Percentiles rank a stretch among this genome's conserved stretches.
Evolutionary conservation across 345 rosid species (phyloP).

Genomic region (Sonneratia alba): DNA sequence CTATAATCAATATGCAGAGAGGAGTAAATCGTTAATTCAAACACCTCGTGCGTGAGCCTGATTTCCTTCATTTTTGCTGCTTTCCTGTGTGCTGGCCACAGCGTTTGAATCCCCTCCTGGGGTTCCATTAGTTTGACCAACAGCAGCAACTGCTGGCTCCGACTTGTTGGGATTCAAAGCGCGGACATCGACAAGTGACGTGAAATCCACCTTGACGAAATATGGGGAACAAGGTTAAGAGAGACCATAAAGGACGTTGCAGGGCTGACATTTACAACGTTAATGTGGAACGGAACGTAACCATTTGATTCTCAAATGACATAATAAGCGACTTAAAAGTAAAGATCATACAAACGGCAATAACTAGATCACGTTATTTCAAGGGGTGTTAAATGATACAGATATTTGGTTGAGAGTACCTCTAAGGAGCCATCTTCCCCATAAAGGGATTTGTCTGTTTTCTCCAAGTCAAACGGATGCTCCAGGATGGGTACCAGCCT

Average conservation of each 20-base stretch:
- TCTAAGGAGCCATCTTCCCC: conserved; percentile 71
- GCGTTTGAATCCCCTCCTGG: conserved; percentile 17
- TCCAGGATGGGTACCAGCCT: conserved; percentile 46
- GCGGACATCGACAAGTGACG: conserved; percentile 68
- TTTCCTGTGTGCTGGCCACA: conserved; percentile 7
- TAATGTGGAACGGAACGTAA: neutral
- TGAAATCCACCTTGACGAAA: conserved; percentile 49
- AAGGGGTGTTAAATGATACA: neutral
- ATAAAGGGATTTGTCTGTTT: conserved; percentile 41
- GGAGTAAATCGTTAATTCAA: neutral
- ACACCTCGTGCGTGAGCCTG: conserved; percentile 41
- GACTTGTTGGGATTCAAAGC: conserved; percentile 26
- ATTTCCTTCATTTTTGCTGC: conserved; percentile 17
- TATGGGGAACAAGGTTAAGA: neutral
- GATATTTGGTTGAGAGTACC: conserved; percentile 19
- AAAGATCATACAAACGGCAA: neutral
- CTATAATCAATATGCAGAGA: neutral
- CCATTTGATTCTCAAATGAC: neutral
- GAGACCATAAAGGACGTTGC: neutral
- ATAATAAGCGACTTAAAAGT: neutral
- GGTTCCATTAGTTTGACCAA: conserved; percentile 16
- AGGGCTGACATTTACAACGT: neutral
- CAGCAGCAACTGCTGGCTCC: conserved; percentile 15
- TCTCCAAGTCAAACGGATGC: conserved; percentile 42
- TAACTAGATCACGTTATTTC: neutral